Conservation (phyloP, 305 asterid genomes). For the Fraxinus ornus region DNA sequence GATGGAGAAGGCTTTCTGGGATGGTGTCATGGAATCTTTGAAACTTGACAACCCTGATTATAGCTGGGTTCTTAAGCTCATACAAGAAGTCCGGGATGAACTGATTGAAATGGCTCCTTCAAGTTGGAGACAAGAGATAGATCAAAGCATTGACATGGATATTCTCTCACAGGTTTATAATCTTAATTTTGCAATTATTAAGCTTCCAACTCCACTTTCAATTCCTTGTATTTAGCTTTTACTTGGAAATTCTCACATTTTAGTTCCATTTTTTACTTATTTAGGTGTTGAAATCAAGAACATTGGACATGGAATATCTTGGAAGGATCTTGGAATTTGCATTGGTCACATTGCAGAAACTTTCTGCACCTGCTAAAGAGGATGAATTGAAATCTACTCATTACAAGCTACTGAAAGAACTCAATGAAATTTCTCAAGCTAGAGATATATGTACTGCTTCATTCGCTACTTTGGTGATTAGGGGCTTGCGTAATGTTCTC, state of each 20-base stretch:
- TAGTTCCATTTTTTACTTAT: background rate
- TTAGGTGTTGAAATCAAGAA: slow-evolving; percentile 26
- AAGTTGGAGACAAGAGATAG: slow-evolving; percentile 32
- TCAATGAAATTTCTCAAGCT: slow-evolving; percentile 20
- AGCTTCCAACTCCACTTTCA: background rate
- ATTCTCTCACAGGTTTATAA: slow-evolving; percentile 26
- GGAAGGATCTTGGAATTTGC: slow-evolving; percentile 29
- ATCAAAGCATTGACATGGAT: slow-evolving; percentile 24
- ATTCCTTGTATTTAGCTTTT: background rate
- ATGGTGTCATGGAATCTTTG: slow-evolving; percentile 29
- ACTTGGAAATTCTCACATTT: background rate
- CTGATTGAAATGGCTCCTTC: slow-evolving; percentile 33
- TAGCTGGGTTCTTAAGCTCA: slow-evolving; percentile 26
- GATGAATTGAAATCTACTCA: slow-evolving; percentile 25
- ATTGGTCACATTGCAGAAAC: slow-evolving; percentile 27
- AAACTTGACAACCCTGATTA: slow-evolving; percentile 24
- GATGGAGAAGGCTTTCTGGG: slow-evolving; percentile 35
- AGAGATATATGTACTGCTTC: slow-evolving; percentile 8
- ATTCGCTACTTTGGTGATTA: slow-evolving; percentile 15
- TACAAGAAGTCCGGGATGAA: slow-evolving; percentile 31
- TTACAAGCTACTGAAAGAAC: slow-evolving; percentile 19
- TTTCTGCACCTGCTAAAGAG: slow-evolving; percentile 26
- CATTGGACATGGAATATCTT: slow-evolving; percentile 27
- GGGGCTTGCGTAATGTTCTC: slow-evolving; percentile 29
- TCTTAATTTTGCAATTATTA: slow-evolving; percentile 9